Evolutionary conservation across 495 filamentous ascomycete species (phyloP), one percentile per base, ranked within the genome.

Genomic region (Beverwykella pulmonaria): DNA sequence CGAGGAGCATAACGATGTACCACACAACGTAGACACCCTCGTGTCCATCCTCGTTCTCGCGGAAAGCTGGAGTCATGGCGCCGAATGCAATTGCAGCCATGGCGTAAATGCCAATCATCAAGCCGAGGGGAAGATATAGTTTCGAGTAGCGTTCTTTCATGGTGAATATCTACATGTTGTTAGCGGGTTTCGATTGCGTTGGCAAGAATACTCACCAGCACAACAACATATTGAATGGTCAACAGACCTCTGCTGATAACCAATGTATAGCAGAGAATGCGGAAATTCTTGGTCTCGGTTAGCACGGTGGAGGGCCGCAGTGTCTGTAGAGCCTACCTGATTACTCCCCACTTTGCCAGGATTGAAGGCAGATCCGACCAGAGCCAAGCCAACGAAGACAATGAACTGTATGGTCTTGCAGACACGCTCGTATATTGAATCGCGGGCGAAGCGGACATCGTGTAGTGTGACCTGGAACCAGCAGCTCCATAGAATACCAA

Each of bases 401-500:
- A 68, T 65, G 65, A 68, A 71, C 25, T 71, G 69, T 7, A 68
- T 47, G n/a, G 59, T 61, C 46, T 71, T 71, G 65, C 65, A 71
- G 2, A 61, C 55, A 14, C 69, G 69, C 41, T 71, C 69, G 48
- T 65, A 71, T 20, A 65, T 59, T 3, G 60, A 68, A 34, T 71
- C 69, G 32, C 69, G 59, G 5, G 69, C 69, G 30, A 71, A 71
- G 1, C 69, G 69, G 26, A 71, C 69, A 65, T 71, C 69, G 44
- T 68, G 65, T 10, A 71, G 52, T 1, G 61, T 65, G 41, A 68
- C 54, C 50, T 71, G 64, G 61, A 71, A 71, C 69, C 69, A 71
- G 32, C 29, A 50, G 6, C 49, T 64, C 69, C 69, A 71, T 25
- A 71, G 52, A 17, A 71, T 65, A 14, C 58, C 60, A 50, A 71